Percentiles rank a stretch among this genome's conserved stretches.
These are phyloP conservation scores for Mortierella polycephala DNA, from an alignment of 371 early-diverging fungal genomes.

Conservation along the genomic window DNA sequence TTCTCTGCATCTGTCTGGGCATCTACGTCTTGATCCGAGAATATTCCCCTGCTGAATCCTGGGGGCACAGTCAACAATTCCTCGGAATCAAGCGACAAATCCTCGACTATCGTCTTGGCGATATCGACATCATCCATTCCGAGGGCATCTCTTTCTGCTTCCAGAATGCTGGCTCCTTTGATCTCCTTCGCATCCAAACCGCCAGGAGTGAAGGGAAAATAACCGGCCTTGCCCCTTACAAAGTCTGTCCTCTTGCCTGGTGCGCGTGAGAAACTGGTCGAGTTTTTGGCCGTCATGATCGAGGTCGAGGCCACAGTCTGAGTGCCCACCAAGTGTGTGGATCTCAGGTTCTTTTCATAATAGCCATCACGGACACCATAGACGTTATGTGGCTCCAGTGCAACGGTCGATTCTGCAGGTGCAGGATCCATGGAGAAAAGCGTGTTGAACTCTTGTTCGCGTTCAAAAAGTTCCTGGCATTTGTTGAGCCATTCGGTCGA, in stretches of 20 bases:
- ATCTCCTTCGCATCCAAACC: conserved; percentile 51
- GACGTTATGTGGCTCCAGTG: conserved; percentile 60
- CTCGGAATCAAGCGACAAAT: conserved; percentile 32
- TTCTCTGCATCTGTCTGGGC: conserved; percentile 2
- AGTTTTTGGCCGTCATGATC: conserved; percentile 71
- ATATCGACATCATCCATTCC: conserved; percentile 61
- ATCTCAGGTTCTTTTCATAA: conserved; percentile 55
- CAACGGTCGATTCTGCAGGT: conserved; percentile 57
- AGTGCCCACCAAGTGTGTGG: conserved; percentile 36
- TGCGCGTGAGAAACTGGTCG: conserved; percentile 78
- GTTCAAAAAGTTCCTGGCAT: conserved; percentile 54
- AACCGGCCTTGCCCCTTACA: conserved; percentile 77
- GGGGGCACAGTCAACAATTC: conserved; percentile 65
- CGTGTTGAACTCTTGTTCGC: conserved; percentile 57
- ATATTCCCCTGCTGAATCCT: conserved; percentile 72
- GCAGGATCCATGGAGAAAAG: conserved; percentile 60
- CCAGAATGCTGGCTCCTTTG: conserved; percentile 22
- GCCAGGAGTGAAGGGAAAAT: conserved; percentile 88
- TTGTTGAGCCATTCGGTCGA: conserved; percentile 53
- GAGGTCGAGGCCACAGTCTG: conserved; percentile 33
- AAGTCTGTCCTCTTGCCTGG: conserved; percentile 72
- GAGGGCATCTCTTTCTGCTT: conserved; percentile 46
- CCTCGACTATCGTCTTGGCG: conserved; percentile 51
- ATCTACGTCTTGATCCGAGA: conserved; percentile 17
- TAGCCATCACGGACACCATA: conserved; percentile 63